Evolutionary conservation across 352 stramenopile genomes (phyloP).

Genomic region (Phytophthora citrophthora): DNA sequence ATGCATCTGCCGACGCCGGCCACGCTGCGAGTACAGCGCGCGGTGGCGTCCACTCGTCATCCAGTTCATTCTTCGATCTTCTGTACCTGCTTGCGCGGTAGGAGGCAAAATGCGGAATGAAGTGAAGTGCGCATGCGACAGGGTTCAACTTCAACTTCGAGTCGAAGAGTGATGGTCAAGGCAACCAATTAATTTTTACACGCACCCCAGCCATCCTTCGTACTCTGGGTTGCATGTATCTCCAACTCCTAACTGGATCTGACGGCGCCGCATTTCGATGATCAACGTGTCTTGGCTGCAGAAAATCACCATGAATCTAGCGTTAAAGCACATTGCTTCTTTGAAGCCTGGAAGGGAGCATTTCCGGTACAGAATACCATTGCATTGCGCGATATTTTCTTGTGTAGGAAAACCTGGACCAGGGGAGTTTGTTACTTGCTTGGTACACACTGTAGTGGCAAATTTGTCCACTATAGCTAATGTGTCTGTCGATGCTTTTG

Average conservation of each 20-base stretch:
- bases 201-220: conserved; percentile 30
- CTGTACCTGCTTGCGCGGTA: conserved; percentile 1
- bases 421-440: neutral
- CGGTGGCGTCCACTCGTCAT: conserved; percentile 70
- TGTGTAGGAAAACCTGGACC: conserved; percentile 7
- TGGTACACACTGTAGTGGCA: conserved; percentile 1
- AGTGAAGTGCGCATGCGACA: neutral
- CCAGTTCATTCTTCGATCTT: conserved; percentile 58
- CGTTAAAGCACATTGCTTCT: conserved; percentile 41
- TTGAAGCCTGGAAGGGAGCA: conserved; percentile 1
- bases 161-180: conserved; percentile 32
- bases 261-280: conserved; percentile 25
- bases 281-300: conserved; percentile 22
- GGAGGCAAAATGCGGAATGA: conserved; percentile 36
- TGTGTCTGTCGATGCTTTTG: neutral
- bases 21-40: conserved; percentile 56
- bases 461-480: conserved; percentile 14
- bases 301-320: conserved; percentile 36
- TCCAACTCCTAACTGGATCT: conserved; percentile 27
- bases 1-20: conserved; percentile 51
- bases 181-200: too few species aligned
- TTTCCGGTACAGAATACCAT: conserved; percentile 29
- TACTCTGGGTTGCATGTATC: conserved; percentile 22
- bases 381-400: conserved; percentile 9
- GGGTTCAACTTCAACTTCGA: conserved; percentile 28